Conservation (phyloP, 495 filamentous ascomycete species). For the Neurospora sp. region DNA sequence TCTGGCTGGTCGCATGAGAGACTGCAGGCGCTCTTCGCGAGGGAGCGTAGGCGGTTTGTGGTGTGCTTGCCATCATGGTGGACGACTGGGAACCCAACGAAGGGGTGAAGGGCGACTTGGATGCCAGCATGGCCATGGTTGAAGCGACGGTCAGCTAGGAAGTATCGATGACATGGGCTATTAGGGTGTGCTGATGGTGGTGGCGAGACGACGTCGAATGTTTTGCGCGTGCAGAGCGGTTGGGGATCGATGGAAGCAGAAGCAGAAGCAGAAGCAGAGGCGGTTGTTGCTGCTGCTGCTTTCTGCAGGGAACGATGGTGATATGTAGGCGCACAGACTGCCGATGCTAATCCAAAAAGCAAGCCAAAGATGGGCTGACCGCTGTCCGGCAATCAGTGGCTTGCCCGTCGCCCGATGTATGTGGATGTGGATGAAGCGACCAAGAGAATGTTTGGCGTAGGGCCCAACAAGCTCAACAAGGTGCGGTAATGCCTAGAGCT, state of each 20-base stretch:
- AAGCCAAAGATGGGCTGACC: neutral
- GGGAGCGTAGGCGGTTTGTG: conserved; percentile 43
- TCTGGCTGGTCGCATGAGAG: conserved; percentile 46
- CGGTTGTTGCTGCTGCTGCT: neutral
- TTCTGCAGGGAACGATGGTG: neutral
- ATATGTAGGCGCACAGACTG: neutral
- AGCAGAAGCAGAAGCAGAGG: neutral
- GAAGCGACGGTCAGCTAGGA: conserved; percentile 1
- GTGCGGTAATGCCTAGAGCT: neutral
- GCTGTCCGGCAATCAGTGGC: neutral
- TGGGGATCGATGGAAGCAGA: neutral
- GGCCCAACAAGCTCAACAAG: neutral
- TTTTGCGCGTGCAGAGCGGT: neutral
- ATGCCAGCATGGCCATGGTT: conserved; percentile 76
- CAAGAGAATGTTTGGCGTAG: neutral
- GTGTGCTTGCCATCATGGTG: conserved; percentile 42
- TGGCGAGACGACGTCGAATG: neutral
- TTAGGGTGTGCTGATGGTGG: neutral
- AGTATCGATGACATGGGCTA: conserved; percentile 14
- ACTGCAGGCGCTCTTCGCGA: conserved; percentile 45
- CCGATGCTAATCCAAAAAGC: neutral
- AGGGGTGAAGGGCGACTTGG: conserved; percentile 66
- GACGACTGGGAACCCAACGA: conserved; percentile 48
- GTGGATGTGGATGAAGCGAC: neutral
- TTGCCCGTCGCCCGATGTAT: neutral